Conservation (phyloP, 2,329 filamentous ascomycete species). For the Parasarocladium wereldwijsianum region DNA sequence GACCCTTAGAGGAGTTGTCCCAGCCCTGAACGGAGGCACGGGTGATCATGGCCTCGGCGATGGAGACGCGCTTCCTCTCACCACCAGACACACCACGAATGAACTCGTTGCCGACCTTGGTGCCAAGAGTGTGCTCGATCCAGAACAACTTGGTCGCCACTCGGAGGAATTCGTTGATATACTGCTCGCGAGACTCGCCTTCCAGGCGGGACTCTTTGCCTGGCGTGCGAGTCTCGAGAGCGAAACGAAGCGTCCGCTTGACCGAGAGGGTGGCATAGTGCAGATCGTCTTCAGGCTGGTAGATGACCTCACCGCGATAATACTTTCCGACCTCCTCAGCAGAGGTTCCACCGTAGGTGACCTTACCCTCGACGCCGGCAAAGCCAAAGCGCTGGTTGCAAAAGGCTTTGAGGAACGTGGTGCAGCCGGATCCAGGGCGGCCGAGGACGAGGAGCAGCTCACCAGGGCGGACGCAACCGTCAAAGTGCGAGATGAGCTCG, state of each 20-base stretch:
- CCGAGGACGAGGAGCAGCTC: conserved; percentile 57
- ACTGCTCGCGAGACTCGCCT: conserved; percentile 42
- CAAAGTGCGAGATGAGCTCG: conserved; percentile 49
- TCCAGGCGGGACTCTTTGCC: conserved; percentile 31
- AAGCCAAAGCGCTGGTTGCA: conserved; percentile 55
- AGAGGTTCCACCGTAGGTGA: conserved; percentile 41
- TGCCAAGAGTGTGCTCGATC: conserved; percentile 55
- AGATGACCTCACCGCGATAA: conserved; percentile 50
- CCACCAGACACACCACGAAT: conserved; percentile 49
- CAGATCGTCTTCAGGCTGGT: conserved; percentile 52
- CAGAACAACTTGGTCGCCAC: conserved; percentile 58
- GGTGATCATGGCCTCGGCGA: conserved; percentile 50
- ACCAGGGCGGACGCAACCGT: conserved; percentile 55
- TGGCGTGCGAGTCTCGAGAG: conserved; percentile 49
- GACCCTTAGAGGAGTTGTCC: conserved; percentile 60
- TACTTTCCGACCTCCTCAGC: conserved; percentile 30
- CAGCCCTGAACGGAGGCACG: conserved; percentile 52
- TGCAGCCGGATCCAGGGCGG: conserved; percentile 53
- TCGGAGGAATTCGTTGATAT: conserved; percentile 35
- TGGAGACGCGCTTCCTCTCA: conserved; percentile 60
- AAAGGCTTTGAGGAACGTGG: conserved; percentile 56
- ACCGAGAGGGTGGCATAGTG: conserved; percentile 59
- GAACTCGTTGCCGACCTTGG: conserved; percentile 54
- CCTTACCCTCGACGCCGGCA: conserved; percentile 47
- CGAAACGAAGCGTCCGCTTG: conserved; percentile 51